phyloP scores from a whole-genome alignment of 2,329 filamentous ascomycete species.

The Westerdykella ornata region DNA sequence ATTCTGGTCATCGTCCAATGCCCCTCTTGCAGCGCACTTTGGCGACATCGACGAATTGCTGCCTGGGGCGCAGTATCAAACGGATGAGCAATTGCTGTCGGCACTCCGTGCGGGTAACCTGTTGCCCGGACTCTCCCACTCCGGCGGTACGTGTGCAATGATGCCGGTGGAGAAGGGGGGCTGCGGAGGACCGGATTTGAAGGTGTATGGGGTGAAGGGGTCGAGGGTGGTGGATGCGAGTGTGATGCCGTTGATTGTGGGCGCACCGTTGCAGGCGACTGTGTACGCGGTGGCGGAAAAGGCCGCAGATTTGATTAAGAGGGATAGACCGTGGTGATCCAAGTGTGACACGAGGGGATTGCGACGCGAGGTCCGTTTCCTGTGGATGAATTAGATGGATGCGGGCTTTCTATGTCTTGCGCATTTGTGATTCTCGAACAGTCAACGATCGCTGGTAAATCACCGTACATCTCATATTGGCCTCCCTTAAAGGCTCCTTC shows the following conservation, averaged over 20 bases:
- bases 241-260: conserved; percentile 12
- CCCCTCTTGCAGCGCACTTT: conserved; percentile 5
- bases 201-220: conserved; percentile 10
- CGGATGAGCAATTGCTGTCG: conserved; percentile 19
- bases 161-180: conserved; percentile 14
- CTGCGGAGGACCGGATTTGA: conserved; percentile 6
- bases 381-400: too few species aligned
- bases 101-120: conserved; percentile 14
- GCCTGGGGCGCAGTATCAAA: conserved; percentile 18
- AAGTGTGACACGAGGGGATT: too few species aligned
- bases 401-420: too few species aligned
- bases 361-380: too few species aligned
- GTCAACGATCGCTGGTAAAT: too few species aligned
- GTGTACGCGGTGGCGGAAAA: conserved; percentile 18
- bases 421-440: too few species aligned
- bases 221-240: conserved; percentile 13
- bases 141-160: conserved; percentile 29
- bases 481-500: too few species aligned
- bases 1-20: conserved; percentile 17
- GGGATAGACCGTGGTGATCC: background rate
- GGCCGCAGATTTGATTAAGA: conserved; percentile 17
- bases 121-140: conserved; percentile 27
- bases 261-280: conserved; percentile 9
- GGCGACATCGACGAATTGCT: conserved; percentile 13
- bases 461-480: too few species aligned